Evolutionary conservation across 768 basidiomycete species (phyloP).

Genomic region (Trametes cinnabarina): DNA sequence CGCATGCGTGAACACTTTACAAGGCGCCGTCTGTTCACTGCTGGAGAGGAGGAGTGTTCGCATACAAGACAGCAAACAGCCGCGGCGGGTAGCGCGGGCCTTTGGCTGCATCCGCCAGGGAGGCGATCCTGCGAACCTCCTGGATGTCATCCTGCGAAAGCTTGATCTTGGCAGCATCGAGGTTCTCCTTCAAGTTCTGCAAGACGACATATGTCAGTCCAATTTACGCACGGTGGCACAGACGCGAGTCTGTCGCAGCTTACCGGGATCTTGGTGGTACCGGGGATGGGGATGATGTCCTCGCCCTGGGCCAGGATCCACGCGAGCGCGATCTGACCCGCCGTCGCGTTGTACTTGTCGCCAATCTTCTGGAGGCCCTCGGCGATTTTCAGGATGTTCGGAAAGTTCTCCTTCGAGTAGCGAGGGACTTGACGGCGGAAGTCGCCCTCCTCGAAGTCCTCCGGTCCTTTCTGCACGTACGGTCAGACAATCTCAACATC

Average conservation of each 20-base stretch:
- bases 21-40: neutral
- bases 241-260: neutral
- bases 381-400: constrained; percentile 41
- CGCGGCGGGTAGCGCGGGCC: constrained; percentile 22
- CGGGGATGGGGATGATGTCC: constrained; percentile 48
- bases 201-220: neutral
- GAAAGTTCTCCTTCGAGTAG: constrained; percentile 42
- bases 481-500: neutral
- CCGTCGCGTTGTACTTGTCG: constrained; percentile 38
- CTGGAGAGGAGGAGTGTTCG: constrained; percentile 23
- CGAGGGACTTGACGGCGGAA: constrained; percentile 35
- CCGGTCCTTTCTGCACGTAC: constrained; percentile 13
- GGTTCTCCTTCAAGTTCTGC: constrained; percentile 25
- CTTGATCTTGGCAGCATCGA: constrained; percentile 20
- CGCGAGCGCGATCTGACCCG: constrained; percentile 49
- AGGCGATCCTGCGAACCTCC: constrained; percentile 24
- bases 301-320: constrained; percentile 48
- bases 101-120: constrained; percentile 12
- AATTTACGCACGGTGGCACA: too few relatives aligned
- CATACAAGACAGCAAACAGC: constrained; percentile 16
- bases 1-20: too few relatives aligned
- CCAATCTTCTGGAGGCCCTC: constrained; percentile 37
- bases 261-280: constrained; percentile 41
- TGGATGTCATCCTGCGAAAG: constrained; percentile 22
- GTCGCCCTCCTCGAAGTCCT: constrained; percentile 42